These are phyloP conservation scores for Gossypium stocksii DNA, from an alignment of 345 rosid species.

Conservation along the genomic window DNA sequence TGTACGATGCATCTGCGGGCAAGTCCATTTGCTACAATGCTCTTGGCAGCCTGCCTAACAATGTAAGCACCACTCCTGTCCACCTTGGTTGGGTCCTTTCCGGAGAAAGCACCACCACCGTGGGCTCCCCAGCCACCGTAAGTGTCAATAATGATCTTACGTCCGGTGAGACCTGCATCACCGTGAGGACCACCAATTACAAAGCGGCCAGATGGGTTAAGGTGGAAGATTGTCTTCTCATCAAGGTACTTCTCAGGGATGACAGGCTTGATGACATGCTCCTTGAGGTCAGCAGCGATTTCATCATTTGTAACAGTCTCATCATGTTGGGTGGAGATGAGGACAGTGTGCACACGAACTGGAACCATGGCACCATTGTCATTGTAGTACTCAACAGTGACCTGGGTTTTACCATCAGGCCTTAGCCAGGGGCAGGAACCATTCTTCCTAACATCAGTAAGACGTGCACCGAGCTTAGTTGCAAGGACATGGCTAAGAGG, in stretches of 20 bases:
- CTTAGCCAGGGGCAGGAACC: conserved; percentile 69
- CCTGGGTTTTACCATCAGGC: conserved; percentile 81
- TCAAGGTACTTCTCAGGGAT: conserved; percentile 75
- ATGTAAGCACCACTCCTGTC: conserved; percentile 80
- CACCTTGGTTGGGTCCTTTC: conserved; percentile 78
- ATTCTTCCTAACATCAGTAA: conserved; percentile 75
- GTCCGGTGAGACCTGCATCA: conserved; percentile 71
- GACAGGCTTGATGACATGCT: conserved; percentile 76
- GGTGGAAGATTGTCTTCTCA: conserved; percentile 87
- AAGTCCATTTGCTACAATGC: conserved; percentile 66
- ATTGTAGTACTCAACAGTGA: conserved; percentile 70
- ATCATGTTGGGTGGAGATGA: conserved; percentile 71
- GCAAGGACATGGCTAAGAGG: conserved; percentile 78
- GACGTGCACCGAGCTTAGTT: conserved; percentile 69
- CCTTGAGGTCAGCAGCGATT: conserved; percentile 76
- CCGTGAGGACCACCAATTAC: conserved; percentile 83
- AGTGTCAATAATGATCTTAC: conserved; percentile 75
- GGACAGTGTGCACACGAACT: conserved; percentile 74
- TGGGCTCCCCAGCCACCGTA: conserved; percentile 83
- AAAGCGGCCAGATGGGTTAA: conserved; percentile 78
- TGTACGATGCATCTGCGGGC: conserved; percentile 69
- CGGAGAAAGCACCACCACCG: conserved; percentile 83
- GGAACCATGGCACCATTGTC: conserved; percentile 79
- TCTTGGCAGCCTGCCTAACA: conserved; percentile 88
- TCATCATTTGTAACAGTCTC: conserved; percentile 76